Percentiles rank a stretch among this genome's conserved stretches.
phyloP scores from a whole-genome alignment of 495 filamentous ascomycete species.

The Xylaria intraflava region DNA sequence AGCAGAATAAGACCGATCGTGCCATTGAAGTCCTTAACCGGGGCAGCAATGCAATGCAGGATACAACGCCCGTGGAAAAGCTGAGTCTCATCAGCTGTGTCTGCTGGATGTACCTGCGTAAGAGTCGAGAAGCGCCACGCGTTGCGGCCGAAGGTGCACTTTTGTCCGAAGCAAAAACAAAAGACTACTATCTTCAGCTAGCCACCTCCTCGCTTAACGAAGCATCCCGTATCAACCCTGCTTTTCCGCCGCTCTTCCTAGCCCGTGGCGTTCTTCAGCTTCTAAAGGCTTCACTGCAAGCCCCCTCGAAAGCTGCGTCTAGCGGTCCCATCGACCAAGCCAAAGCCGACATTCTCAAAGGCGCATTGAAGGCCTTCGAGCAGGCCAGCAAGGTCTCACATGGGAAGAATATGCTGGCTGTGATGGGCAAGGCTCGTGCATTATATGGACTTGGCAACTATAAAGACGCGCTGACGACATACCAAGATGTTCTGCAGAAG shows the following conservation, averaged over 20 bases:
- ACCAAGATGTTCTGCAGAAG: constrained; percentile 77
- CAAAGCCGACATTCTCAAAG: constrained; percentile 69
- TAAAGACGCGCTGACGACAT: constrained; percentile 70
- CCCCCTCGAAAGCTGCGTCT: constrained; percentile 58
- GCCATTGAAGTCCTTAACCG: constrained; percentile 90
- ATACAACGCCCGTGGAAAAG: constrained; percentile 71
- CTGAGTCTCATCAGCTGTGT: constrained; percentile 75
- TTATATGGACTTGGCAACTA: constrained; percentile 78
- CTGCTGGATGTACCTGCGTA: constrained; percentile 89
- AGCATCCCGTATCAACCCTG: constrained; percentile 85
- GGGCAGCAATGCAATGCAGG: constrained; percentile 66
- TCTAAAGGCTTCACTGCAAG: constrained; percentile 76
- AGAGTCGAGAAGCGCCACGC: constrained; percentile 85
- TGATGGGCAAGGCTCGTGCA: constrained; percentile 77
- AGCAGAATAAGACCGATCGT: constrained; percentile 84
- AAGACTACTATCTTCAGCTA: constrained; percentile 86
- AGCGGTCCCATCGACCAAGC: constrained; percentile 63
- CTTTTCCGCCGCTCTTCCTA: constrained; percentile 79
- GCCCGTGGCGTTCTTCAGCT: constrained; percentile 88
- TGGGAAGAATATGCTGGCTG: constrained; percentile 81
- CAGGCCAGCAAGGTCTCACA: constrained; percentile 79
- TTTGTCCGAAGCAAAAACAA: constrained; percentile 69
- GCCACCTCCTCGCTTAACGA: constrained; percentile 89
- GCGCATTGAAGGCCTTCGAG: constrained; percentile 85
- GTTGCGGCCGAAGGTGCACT: constrained; percentile 54